Evolutionary conservation across 2,329 filamentous ascomycete genomes (phyloP).

Genomic region (Hypoxylon sp.): DNA sequence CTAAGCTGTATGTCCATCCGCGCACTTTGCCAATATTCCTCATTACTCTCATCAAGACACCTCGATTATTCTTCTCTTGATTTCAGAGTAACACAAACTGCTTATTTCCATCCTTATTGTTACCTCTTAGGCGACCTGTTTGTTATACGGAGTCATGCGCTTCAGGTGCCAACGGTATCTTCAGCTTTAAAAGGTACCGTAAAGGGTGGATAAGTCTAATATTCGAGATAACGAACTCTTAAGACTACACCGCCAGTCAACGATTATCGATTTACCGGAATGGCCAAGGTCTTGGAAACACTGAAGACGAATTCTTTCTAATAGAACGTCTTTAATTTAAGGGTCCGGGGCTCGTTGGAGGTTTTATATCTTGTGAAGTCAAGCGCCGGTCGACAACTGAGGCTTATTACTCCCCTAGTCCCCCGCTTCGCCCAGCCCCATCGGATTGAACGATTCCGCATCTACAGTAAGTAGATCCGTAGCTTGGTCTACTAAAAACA

Average conservation of each 20-base stretch:
- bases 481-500: background rate
- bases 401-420: conserved; percentile 13
- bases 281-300: conserved; percentile 5
- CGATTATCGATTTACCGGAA: conserved; percentile 12
- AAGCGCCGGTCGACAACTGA: conserved; percentile 8
- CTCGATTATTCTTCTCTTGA: background rate
- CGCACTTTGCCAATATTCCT: conserved; percentile 16
- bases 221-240: conserved; percentile 14
- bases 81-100: conserved; percentile 1
- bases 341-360: conserved; percentile 6
- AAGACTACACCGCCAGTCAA: conserved; percentile 28
- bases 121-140: background rate
- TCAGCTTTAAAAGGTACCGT: conserved; percentile 20
- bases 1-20: conserved; percentile 1
- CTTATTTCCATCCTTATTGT: background rate
- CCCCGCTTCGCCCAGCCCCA: conserved; percentile 31
- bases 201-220: conserved; percentile 14
- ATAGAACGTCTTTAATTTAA: background rate
- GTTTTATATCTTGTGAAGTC: conserved; percentile 3
- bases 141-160: conserved; percentile 1
- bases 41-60: conserved; percentile 10
- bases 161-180: conserved; percentile 2
- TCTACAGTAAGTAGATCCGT: conserved; percentile 23
- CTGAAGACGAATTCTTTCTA: conserved; percentile 20
- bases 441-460: conserved; percentile 27